These are phyloP conservation scores for Suillus subalutaceus DNA, from an alignment of 768 basidiomycete species.

Conservation along the genomic window DNA sequence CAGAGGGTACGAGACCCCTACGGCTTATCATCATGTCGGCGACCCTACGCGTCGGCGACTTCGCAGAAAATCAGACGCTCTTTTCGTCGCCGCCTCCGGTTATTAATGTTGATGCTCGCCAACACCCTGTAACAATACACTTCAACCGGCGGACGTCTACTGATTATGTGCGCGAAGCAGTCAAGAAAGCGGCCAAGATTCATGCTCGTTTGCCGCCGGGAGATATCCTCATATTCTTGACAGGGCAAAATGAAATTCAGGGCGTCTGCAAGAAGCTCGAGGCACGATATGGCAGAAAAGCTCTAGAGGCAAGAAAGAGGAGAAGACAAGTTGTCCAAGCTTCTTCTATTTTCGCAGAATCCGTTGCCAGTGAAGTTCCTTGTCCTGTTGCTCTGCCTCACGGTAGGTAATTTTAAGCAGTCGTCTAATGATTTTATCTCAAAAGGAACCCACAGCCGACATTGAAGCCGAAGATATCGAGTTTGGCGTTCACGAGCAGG, in stretches of 20 bases:
- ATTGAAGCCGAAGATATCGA: constrained; percentile 85
- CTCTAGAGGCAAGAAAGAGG: constrained; percentile 55
- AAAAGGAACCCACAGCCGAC: constrained; percentile 49
- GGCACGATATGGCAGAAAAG: constrained; percentile 70
- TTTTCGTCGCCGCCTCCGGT: constrained; percentile 89
- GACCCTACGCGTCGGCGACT: constrained; percentile 91
- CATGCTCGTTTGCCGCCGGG: constrained; percentile 91
- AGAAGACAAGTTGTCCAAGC: constrained; percentile 30
- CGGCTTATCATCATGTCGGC: constrained; percentile 99
- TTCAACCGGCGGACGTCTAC: constrained; percentile 85
- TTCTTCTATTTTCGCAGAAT: constrained; percentile 31
- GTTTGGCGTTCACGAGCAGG: constrained; percentile 51
- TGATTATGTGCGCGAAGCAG: constrained; percentile 89
- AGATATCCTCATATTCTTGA: constrained; percentile 91
- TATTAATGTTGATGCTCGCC: constrained; percentile 86
- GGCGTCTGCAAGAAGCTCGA: constrained; percentile 84
- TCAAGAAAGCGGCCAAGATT: constrained; percentile 90
- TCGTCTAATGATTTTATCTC: neutral
- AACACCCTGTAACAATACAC: constrained; percentile 94
- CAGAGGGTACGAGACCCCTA: constrained; percentile 78
- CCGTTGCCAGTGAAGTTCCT: constrained; percentile 16
- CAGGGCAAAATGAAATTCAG: constrained; percentile 94
- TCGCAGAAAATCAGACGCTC: constrained; percentile 80
- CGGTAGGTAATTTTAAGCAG: constrained; percentile 11
- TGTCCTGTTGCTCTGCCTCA: constrained; percentile 24